A percentile compares a stretch with the other conserved stretches of the same genome.
Conservation (phyloP, 2,329 filamentous ascomycete species). For the Aspergillus ochraceoroseus region DNA sequence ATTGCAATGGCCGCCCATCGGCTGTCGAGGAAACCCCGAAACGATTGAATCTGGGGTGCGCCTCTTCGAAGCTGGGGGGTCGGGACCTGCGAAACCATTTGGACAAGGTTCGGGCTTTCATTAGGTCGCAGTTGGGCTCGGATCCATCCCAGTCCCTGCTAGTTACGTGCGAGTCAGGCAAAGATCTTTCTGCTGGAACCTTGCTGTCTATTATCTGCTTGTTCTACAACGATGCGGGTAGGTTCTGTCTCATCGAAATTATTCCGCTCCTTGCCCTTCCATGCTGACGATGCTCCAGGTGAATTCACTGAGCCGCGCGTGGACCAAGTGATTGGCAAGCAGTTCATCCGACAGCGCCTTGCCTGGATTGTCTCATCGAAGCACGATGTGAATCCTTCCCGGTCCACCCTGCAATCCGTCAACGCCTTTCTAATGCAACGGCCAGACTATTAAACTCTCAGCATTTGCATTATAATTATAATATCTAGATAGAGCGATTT, state of each 20-base stretch:
- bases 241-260: conserved; percentile 12
- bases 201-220: conserved; percentile 72
- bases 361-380: conserved; percentile 76
- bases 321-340: conserved; percentile 58
- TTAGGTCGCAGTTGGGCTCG: conserved; percentile 34
- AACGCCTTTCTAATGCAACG: conserved; percentile 77
- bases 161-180: conserved; percentile 70
- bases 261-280: not conserved
- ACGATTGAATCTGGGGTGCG: conserved; percentile 57
- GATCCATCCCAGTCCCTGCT: conserved; percentile 43
- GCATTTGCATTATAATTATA: conserved; percentile 9
- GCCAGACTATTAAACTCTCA: conserved; percentile 31
- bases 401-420: conserved; percentile 81
- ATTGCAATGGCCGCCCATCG: conserved; percentile 32
- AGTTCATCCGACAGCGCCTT: conserved; percentile 68
- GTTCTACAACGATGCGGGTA: conserved; percentile 63
- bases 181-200: conserved; percentile 72
- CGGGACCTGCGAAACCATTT: conserved; percentile 73
- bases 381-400: conserved; percentile 75
- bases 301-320: conserved; percentile 28
- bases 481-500: conserved; percentile 12
- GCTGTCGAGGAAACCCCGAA: conserved; percentile 38
- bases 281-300: conserved; percentile 24
- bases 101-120: conserved; percentile 57
- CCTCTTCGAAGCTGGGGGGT: conserved; percentile 70